phyloP scores from a whole-genome alignment of 2,329 filamentous ascomycete species.

The Penicillium janthinellum region DNA sequence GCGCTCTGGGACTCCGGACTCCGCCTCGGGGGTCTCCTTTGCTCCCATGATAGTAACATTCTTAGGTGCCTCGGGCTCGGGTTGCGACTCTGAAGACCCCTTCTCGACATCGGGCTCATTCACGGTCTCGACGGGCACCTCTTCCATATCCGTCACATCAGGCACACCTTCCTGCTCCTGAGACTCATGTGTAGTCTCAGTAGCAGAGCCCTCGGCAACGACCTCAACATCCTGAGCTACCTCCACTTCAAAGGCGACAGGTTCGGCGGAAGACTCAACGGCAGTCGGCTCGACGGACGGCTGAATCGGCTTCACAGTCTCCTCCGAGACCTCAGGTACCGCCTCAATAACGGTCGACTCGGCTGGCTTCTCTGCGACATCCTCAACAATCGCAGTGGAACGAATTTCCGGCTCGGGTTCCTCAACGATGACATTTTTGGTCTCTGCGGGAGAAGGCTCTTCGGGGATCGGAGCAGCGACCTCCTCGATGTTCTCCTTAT shows the following conservation, averaged over 20 bases:
- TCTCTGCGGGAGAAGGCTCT: constrained; percentile 7
- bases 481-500: constrained; percentile 24
- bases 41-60: not conserved
- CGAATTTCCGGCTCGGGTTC: constrained; percentile 8
- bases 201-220: not conserved
- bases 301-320: constrained; percentile 7
- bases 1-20: not conserved
- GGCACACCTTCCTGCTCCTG: not conserved
- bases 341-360: not conserved
- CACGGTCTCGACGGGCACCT: not conserved
- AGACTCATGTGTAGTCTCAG: not conserved
- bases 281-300: constrained; percentile 12
- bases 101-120: not conserved
- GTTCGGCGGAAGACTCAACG: not conserved
- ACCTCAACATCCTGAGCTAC: not conserved
- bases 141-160: not conserved
- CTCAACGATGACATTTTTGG: constrained; percentile 8
- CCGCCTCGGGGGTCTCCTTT: constrained; percentile 10
- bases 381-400: not conserved
- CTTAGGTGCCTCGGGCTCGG: constrained; percentile 13
- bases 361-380: not conserved
- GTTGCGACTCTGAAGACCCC: not conserved
- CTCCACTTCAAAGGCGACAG: not conserved
- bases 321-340: constrained; percentile 4
- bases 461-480: constrained; percentile 9